Evolutionary conservation across 2,329 filamentous ascomycete genomes (phyloP), one percentile per base, ranked within the genome.

Genomic region (Cytospora paraplurivora): DNA sequence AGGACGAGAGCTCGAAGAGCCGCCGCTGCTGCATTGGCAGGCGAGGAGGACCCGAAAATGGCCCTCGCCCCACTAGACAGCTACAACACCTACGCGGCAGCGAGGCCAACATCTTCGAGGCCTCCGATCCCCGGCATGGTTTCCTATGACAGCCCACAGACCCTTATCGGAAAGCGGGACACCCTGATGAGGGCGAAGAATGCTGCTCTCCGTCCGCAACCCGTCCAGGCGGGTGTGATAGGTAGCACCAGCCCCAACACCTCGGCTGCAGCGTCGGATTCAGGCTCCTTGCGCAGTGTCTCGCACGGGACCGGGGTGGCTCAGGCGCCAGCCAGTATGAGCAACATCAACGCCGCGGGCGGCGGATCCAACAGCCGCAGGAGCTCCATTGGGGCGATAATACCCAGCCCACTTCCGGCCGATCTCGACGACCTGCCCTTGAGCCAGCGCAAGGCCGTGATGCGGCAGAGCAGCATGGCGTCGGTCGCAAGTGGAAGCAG

Each of bases 381-480:
- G 56, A 44, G n/a, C 62, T 55, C 51, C 37, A n/a, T 33, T 15
- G 21, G 34, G 41, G 44, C 38, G 21, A 35, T 15, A 35, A 35
- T 47, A 10, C 38, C 49, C n/a, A 37, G 47, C 34, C 35, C 49
- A 10, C 32, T 35, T 1, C 27, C 38, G n/a, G 33, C 52, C n/a
- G 62, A 63, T 72, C 78, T 82, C 1, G 91, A 93, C 65, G 85
- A 93, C 62, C 80, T 94, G 68, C 88, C 91, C 0, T 80, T 95
- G 19, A 89, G 86, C 50, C 85, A 90, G 69, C 87, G 90, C 51
- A 83, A 82, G 62, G 77, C 84, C 53, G 74, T 90, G 34, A 85
- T 90, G 62, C 85, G 84, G 37, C 82, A 84, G 50, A 80, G 73
- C 67, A 82, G 79, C 69, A 66, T 78, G 55, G 69, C 66, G 49